Percentiles rank a stretch among this genome's conserved stretches.
These are phyloP conservation scores for Calonectria montana DNA, from an alignment of 2,329 filamentous ascomycete genomes.

Conservation along the genomic window DNA sequence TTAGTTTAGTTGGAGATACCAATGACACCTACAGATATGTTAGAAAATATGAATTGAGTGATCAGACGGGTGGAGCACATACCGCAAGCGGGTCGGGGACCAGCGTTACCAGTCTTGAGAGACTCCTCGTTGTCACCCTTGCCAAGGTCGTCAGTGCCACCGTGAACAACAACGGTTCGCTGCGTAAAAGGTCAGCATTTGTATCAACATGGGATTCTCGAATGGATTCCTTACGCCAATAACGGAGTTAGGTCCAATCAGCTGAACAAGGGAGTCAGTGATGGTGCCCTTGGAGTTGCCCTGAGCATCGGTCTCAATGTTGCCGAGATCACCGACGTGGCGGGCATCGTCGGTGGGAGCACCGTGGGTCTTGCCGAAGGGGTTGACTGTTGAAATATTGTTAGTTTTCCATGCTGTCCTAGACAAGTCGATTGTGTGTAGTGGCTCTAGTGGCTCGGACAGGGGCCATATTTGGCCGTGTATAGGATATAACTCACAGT, in stretches of 20 bases:
- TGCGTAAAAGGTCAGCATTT: conserved; percentile 49
- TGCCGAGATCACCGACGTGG: conserved; percentile 97
- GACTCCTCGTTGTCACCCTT: conserved; percentile 93
- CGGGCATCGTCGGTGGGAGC: conserved; percentile 84
- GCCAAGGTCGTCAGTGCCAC: conserved; percentile 96
- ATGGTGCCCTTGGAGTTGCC: conserved; percentile 88
- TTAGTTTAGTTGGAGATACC: conserved; percentile 79
- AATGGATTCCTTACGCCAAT: conserved; percentile 76
- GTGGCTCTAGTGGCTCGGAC: not conserved
- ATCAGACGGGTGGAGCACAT: conserved; percentile 49
- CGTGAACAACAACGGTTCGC: conserved; percentile 96
- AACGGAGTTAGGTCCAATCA: conserved; percentile 95
- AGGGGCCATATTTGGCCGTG: not conserved
- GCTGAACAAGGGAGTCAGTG: conserved; percentile 86
- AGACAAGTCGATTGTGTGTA: not conserved
- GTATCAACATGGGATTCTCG: not conserved
- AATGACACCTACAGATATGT: conserved; percentile 75
- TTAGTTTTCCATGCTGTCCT: conserved; percentile 23
- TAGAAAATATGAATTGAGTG: conserved; percentile 13
- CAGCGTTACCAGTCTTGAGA: conserved; percentile 98
- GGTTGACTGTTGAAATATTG: conserved; percentile 80
- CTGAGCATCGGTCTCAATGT: conserved; percentile 94
- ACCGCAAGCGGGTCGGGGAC: conserved; percentile 93
- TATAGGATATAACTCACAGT: conserved; percentile 74
- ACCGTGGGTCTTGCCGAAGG: conserved; percentile 91